Conservation (phyloP, 2,329 filamentous ascomycete genomes). For the Shiraia bambusicola region DNA sequence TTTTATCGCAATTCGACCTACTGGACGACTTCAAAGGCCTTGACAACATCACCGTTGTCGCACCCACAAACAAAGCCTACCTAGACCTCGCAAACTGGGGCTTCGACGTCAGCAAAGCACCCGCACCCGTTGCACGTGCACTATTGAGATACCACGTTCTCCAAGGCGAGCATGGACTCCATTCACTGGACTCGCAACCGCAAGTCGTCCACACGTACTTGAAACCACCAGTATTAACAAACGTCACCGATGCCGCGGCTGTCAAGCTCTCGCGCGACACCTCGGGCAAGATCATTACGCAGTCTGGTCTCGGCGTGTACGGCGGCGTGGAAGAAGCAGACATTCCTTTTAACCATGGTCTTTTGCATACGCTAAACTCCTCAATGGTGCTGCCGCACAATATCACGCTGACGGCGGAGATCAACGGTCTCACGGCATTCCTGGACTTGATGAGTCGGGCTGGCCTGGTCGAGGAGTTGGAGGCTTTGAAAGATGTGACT, state of each 20-base stretch:
- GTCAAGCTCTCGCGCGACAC: neutral
- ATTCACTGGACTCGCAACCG: neutral
- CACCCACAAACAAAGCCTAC: conserved; percentile 2
- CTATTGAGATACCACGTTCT: neutral
- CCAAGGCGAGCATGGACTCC: neutral
- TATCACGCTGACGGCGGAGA: neutral
- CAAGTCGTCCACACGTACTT: neutral
- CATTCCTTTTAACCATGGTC: neutral
- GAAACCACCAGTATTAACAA: conserved; percentile 1
- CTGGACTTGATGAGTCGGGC: neutral
- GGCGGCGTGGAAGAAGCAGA: neutral
- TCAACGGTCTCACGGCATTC: neutral
- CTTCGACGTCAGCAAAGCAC: neutral
- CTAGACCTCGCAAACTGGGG: conserved; percentile 3
- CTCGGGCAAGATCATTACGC: neutral
- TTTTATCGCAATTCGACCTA: neutral
- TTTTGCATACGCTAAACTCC: conserved; percentile 1
- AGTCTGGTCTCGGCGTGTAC: neutral
- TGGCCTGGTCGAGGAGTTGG: neutral
- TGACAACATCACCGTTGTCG: neutral
- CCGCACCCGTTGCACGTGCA: neutral
- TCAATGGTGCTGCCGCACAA: conserved; percentile 1
- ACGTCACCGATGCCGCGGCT: neutral
- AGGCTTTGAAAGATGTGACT: neutral
- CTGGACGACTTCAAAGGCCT: neutral